These are phyloP conservation scores for Capsicum baccatum DNA, from an alignment of 257 asterid genomes.

Conservation along the genomic window DNA sequence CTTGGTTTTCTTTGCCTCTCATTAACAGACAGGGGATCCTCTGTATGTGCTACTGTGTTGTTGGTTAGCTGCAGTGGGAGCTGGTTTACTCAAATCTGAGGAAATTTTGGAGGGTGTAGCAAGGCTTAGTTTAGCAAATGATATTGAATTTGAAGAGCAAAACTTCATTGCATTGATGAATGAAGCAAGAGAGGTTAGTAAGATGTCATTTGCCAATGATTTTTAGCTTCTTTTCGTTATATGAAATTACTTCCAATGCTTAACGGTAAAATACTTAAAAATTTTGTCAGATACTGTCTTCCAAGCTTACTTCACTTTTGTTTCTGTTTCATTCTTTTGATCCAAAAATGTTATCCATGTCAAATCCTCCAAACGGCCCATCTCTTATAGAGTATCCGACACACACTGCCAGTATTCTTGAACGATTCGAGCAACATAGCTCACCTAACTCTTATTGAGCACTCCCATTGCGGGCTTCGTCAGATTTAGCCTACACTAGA, in stretches of 20 bases:
- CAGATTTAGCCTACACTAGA: neutral
- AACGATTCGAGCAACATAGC: neutral
- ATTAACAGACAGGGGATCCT: constrained; percentile 80
- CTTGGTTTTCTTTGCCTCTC: constrained; percentile 21
- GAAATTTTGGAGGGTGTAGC: constrained; percentile 94
- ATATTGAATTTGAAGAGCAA: constrained; percentile 93
- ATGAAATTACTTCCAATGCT: neutral
- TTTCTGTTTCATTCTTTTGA: constrained; percentile 5
- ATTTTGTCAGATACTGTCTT: neutral
- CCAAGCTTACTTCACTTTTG: neutral
- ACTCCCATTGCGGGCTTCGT: neutral
- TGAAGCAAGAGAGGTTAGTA: constrained; percentile 81
- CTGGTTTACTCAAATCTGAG: constrained; percentile 92
- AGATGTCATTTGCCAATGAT: neutral
- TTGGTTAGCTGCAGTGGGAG: constrained; percentile 97
- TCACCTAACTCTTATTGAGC: neutral
- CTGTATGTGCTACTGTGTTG: constrained; percentile 81
- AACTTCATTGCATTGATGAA: constrained; percentile 80
- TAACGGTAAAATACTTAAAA: neutral
- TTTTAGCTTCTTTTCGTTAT: constrained; percentile 15
- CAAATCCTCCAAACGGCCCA: neutral
- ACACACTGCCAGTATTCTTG: neutral
- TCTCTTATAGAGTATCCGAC: neutral
- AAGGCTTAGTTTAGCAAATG: constrained; percentile 85
- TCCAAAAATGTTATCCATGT: neutral